Base-by-base conservation (phyloP, 805 yeast species). In the Suhomyces sp. region DNA sequence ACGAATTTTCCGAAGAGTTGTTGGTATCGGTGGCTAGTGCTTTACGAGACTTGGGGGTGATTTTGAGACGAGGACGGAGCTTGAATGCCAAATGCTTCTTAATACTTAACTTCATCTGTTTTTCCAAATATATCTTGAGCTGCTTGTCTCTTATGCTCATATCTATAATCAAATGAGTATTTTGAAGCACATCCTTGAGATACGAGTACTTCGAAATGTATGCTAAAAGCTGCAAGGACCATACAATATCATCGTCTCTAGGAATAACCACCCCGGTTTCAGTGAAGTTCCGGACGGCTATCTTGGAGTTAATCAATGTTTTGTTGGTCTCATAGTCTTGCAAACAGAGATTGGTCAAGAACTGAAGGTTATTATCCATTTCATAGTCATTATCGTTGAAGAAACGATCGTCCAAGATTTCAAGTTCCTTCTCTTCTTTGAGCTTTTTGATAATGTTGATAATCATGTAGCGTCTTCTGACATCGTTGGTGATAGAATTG, bases 161-260 rank as follows among this genome's bases (percentile, higher is more conserved):
- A 27, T 84, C 82, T 12, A 88, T 86, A 7, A 91, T 84, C 46
- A 91, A 71, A 67, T 88, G 87, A 2, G 96, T 85, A 49, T 80
- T 81, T 59, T 91, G 96, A 54, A 93, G 73, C 47, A 78, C 78
- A 38, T 84, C 86, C 62, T 92, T 88, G 67, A 92, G 73, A 56
- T 83, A 80, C 0, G 97, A 86, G 63, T 94, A 93, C 69, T 93
- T 93, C 4, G 97, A 91, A 42, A 92, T 89, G 68, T 91, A 93
- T 12, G 98, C 98, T 48, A 94, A 70, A 19, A 94, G 77, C 68
- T 93, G 98, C 50, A 93, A 74, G 4, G 96, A 87, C 97, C 97
- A 91, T 36, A 90, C 85, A 15, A 93, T 89, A 65, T 93, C 99
- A 66, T 93, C 97, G 57, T 89, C 96, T 52, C 90, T 81, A 1